phyloP scores from a whole-genome alignment of 768 basidiomycete species.

The Flagelloscypha sp. region DNA sequence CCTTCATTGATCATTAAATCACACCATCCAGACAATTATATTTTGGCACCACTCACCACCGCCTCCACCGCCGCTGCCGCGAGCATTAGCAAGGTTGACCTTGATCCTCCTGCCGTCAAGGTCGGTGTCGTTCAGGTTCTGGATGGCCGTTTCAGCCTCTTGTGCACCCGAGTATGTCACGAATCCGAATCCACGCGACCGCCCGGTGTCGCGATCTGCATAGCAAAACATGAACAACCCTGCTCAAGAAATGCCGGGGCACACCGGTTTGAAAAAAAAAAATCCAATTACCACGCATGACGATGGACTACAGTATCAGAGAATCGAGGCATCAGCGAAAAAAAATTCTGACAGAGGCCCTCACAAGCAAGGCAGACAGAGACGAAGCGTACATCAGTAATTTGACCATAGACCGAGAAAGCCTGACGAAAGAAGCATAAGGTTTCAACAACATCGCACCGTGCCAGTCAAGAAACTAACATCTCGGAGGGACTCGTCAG shows the following conservation, averaged over 20 bases:
- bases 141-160: slow-evolving; percentile 78
- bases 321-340: slow-evolving; percentile 18
- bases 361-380: slow-evolving; percentile 8
- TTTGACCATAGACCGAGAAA: slow-evolving; percentile 73
- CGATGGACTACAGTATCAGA: slow-evolving; percentile 69
- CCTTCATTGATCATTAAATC: too few relatives aligned
- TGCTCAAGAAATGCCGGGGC: too few relatives aligned
- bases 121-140: slow-evolving; percentile 75
- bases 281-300: too few relatives aligned
- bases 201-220: slow-evolving; percentile 97
- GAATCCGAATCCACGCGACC: slow-evolving; percentile 96
- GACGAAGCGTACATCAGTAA: slow-evolving; percentile 79
- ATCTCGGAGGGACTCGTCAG: slow-evolving; percentile 81
- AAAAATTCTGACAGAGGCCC: slow-evolving; percentile 2
- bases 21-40: slow-evolving; percentile 16
- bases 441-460: slow-evolving; percentile 44
- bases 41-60: slow-evolving; percentile 35
- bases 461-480: slow-evolving; percentile 50
- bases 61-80: slow-evolving; percentile 45
- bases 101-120: slow-evolving; percentile 91
- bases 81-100: slow-evolving; percentile 75
- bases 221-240: too few relatives aligned
- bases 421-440: slow-evolving; percentile 57
- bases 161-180: slow-evolving; percentile 58
- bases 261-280: too few relatives aligned